Percentiles rank a stretch among this genome's conserved stretches.
Evolutionary conservation across 345 rosid genomes (phyloP).

Genomic region (Citrus trifoliata): DNA sequence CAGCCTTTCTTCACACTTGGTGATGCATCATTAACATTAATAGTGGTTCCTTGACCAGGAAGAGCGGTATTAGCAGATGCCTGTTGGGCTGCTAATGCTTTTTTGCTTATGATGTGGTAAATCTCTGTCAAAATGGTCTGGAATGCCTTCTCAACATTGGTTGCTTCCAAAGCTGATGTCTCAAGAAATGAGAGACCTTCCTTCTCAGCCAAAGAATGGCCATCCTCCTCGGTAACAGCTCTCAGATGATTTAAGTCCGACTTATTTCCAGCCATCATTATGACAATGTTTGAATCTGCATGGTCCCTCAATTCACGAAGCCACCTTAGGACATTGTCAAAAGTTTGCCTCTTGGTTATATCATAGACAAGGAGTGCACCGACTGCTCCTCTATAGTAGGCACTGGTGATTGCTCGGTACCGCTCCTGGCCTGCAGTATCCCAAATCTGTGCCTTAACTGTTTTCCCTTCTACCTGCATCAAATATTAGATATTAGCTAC

Average conservation of each 20-base stretch:
- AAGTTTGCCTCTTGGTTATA: conserved; percentile 77
- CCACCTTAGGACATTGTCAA: conserved; percentile 68
- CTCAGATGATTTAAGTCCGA: conserved; percentile 67
- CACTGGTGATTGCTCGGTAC: conserved; percentile 67
- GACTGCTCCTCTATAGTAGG: conserved; percentile 77
- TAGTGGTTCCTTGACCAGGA: conserved; percentile 64
- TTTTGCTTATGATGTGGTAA: conserved; percentile 66
- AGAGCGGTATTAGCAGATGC: conserved; percentile 43
- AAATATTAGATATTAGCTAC: not conserved
- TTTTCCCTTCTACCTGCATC: conserved; percentile 72
- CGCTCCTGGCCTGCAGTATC: conserved; percentile 85
- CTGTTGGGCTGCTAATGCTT: conserved; percentile 68
- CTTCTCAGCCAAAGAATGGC: conserved; percentile 51
- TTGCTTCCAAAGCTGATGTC: conserved; percentile 71
- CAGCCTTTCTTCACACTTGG: conserved; percentile 48
- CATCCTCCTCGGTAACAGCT: conserved; percentile 58
- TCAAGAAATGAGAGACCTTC: conserved; percentile 75
- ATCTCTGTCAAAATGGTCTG: conserved; percentile 63
- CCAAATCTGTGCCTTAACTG: conserved; percentile 86
- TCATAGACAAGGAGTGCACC: conserved; percentile 82
- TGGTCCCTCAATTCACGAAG: conserved; percentile 71
- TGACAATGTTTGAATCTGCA: conserved; percentile 76
- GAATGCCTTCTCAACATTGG: conserved; percentile 69
- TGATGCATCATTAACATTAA: conserved; percentile 54
- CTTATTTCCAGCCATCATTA: conserved; percentile 83